A percentile compares a stretch with the other conserved stretches of the same genome.
These are phyloP conservation scores for Ceratobasidium sp. DNA, from an alignment of 1,284 basidiomycete species.

Conservation along the genomic window DNA sequence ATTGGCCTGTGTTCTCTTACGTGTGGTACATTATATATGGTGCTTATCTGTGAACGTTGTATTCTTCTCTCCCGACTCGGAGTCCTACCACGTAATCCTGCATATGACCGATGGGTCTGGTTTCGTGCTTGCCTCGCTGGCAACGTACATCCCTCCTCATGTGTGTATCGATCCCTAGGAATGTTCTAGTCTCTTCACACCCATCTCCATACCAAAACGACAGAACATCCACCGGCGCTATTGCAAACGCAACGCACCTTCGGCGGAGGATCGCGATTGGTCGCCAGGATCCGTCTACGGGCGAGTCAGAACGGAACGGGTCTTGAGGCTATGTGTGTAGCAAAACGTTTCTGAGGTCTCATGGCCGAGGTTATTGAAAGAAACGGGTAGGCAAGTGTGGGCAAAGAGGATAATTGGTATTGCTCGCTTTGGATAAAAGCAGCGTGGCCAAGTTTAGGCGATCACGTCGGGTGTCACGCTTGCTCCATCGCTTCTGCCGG, in stretches of 20 bases:
- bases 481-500: conserved; percentile 17
- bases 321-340: background rate
- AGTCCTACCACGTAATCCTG: background rate
- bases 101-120: background rate
- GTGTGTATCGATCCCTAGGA: conserved; percentile 8
- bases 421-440: background rate
- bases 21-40: background rate
- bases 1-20: conserved; percentile 1
- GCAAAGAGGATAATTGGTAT: background rate
- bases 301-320: background rate
- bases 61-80: background rate
- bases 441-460: background rate
- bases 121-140: conserved; percentile 10
- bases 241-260: conserved; percentile 3
- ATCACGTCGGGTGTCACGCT: conserved; percentile 12
- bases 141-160: conserved; percentile 23
- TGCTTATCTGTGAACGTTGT: background rate
- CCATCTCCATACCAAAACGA: background rate
- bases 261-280: background rate
- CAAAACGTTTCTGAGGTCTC: conserved; percentile 13
- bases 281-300: background rate
- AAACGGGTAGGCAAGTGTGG: background rate
- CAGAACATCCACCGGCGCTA: background rate
- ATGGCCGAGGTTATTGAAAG: background rate
- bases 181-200: conserved; percentile 5